Percentiles rank a stretch among this genome's conserved stretches.
phyloP scores from a whole-genome alignment of 495 filamentous ascomycete species.

The Hypomontagnella submonticulosa region DNA sequence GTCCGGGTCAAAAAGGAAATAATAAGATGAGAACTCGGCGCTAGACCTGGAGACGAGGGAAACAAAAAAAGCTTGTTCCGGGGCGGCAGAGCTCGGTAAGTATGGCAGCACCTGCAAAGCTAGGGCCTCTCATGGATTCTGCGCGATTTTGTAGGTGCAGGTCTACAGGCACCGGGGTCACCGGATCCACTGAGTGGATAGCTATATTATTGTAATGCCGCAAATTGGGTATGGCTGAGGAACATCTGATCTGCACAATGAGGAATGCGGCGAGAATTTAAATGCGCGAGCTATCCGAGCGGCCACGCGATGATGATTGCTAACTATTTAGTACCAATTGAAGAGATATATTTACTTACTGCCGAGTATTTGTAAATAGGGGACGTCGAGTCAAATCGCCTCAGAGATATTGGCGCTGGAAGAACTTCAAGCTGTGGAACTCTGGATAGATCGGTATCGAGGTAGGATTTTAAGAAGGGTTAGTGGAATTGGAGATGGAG shows the following conservation, averaged over 20 bases:
- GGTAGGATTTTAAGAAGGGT: constrained; percentile 37
- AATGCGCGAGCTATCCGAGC: constrained; percentile 17
- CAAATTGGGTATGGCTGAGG: constrained; percentile 39
- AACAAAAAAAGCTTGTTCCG: constrained; percentile 46
- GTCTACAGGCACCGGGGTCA: constrained; percentile 42
- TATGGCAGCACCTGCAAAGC: constrained; percentile 21
- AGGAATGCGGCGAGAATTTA: constrained; percentile 25
- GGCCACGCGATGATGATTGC: constrained; percentile 30
- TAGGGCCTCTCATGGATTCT: constrained; percentile 38
- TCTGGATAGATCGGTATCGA: constrained; percentile 25
- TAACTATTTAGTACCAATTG: constrained; percentile 15
- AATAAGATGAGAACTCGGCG: constrained; percentile 46
- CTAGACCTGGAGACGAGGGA: constrained; percentile 42
- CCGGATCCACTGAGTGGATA: constrained; percentile 46
- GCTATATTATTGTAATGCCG: constrained; percentile 42
- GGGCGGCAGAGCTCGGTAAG: constrained; percentile 42
- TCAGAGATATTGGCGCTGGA: constrained; percentile 5
- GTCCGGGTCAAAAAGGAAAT: constrained; percentile 46
- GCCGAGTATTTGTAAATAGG: not conserved
- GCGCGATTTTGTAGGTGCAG: constrained; percentile 51
- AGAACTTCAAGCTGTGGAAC: constrained; percentile 14
- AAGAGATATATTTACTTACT: constrained; percentile 17
- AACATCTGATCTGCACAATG: constrained; percentile 40
- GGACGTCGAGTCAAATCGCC: constrained; percentile 2
- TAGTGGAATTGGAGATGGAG: constrained; percentile 30